Base-by-base conservation (phyloP, 2,329 filamentous ascomycete genomes). In the Ophiostoma piceae region DNA sequence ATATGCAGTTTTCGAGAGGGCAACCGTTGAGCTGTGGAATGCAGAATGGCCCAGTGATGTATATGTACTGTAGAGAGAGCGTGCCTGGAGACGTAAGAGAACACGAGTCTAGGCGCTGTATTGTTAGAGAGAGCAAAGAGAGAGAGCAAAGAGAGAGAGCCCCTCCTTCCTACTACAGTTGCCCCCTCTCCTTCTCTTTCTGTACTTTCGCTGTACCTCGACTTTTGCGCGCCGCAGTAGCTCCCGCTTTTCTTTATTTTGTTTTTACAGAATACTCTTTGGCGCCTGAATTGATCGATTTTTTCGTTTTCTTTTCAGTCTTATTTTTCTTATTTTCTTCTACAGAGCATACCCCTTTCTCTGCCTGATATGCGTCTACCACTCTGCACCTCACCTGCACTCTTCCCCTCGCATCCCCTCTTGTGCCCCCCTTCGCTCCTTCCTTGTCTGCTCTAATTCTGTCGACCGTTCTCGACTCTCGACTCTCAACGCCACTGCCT, bases 391-490 rank as follows among this genome's bases (percentile, higher is more conserved):
- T 35, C 32, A 35, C 35, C 35, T 51, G 47, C 51, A 26, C 11
- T 62, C 11, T 62, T 32, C 57, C 57, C 57, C 26, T 32, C 57
- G 22, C 57, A 8, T 32, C 51, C 51, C 51, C 51, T 62, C 57
- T 32, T 62, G 57, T 62, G 26, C 57, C 57, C 57, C 57, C 57
- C 57, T 62, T 62, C 57, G 57, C 29, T 62, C 57, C n/a, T 60
- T 60, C 54, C 54, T 57, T n/a, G n/a, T 62, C 29, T 32, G 57
- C n/a, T n/a, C n/a, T n/a, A n/a, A n/a, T 12, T 62, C 57, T 32
- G 32, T 32, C 16, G 12, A 4, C 14, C 1, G 11, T 39, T 8
- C 57, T 26, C n/a, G 11, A 26, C 26, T 4, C 51, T 26, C n/a
- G n/a, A 54, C 26, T 4, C 51, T 26, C n/a, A 9, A 54, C 9